Conservation (phyloP, 441 rosid genomes). For the Brassica balearica region DNA sequence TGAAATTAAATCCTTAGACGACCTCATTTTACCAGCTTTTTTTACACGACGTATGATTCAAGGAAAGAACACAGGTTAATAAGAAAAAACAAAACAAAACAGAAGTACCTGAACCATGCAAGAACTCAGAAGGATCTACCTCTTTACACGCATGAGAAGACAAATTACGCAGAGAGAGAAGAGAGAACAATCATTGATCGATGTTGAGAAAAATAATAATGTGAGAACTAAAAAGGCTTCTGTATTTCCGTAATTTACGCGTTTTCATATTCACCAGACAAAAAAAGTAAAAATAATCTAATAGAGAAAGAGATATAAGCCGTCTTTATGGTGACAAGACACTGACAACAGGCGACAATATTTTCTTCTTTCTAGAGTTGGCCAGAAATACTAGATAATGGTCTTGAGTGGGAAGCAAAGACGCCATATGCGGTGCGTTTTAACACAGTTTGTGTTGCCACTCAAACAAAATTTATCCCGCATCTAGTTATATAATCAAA, state of each 20-base stretch:
- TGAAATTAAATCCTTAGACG: neutral
- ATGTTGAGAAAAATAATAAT: neutral
- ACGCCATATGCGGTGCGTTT: too few relatives aligned
- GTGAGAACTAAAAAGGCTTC: neutral
- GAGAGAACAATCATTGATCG: neutral
- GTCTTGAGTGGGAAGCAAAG: too few relatives aligned
- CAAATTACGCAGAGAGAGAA: conserved; percentile 3
- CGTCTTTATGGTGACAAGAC: conserved; percentile 7
- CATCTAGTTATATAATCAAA: too few relatives aligned
- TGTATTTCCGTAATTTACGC: conserved; percentile 14
- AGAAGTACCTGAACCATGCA: conserved; percentile 38
- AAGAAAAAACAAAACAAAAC: neutral
- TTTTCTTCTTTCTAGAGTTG: too few relatives aligned
- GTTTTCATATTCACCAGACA: neutral
- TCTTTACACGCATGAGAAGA: conserved; percentile 18
- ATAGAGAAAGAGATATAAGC: conserved; percentile 4
- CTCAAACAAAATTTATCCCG: too few relatives aligned
- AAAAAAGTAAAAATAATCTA: neutral
- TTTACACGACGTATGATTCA: neutral
- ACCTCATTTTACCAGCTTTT: neutral
- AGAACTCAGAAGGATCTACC: conserved; percentile 34
- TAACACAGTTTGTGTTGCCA: too few relatives aligned
- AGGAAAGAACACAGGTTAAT: neutral
- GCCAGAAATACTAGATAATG: too few relatives aligned
- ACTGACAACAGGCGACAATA: neutral